Base-by-base conservation (phyloP, 768 basidiomycete species). In the Steccherinum ochraceum region DNA sequence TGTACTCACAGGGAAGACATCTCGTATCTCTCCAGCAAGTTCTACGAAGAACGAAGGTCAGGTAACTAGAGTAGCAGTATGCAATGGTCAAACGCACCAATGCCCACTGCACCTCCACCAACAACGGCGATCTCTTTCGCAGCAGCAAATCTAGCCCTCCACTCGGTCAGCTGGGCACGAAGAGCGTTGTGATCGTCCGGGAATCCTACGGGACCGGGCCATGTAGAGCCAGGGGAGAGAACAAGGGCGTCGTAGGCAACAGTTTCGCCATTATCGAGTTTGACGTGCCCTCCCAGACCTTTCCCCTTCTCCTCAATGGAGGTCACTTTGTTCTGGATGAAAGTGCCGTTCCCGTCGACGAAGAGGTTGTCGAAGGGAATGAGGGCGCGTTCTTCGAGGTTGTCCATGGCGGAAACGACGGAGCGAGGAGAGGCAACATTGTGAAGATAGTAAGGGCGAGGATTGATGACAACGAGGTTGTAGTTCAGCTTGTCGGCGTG, bases 191-290 rank as follows among this genome's bases (percentile, higher is more conserved):
- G 59, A 12, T 53, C 51, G 4, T 67, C 60, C 0, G 81, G 82
- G 45, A 84, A 64, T 13, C 65, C 61, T 44, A 77, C 40, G 0
- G 77, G 77, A 0, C 76, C 80, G 13, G 61, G 60, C 78, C 79
- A 86, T 3, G 56, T 63, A 40, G 71, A 72, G 1, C 85, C 85
- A 2, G 83, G 69, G 0, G 81, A 74, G 27, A 87, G 62, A 30
- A 86, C 71, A 35, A 88, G 75, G 20, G 74, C 63, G 12, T 73
- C 71, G 62, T 79, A 87, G 4, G 64, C 59, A 10, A 86, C 52
- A 18, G 42, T 59, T 61, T 79, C 72, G 26, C 80, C 81, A 52
- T 67, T 57, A 54, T 68, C 69, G 4, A 87, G 70, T 3, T 72
- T 65, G 3, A 86, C 70, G 21, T 74, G 69, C 0, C 77, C 76